Percentiles rank a stretch among this genome's conserved stretches.
These are phyloP conservation scores for Melampsora allii-populina DNA, from an alignment of 1,284 basidiomycete genomes.

Conservation along the genomic window DNA sequence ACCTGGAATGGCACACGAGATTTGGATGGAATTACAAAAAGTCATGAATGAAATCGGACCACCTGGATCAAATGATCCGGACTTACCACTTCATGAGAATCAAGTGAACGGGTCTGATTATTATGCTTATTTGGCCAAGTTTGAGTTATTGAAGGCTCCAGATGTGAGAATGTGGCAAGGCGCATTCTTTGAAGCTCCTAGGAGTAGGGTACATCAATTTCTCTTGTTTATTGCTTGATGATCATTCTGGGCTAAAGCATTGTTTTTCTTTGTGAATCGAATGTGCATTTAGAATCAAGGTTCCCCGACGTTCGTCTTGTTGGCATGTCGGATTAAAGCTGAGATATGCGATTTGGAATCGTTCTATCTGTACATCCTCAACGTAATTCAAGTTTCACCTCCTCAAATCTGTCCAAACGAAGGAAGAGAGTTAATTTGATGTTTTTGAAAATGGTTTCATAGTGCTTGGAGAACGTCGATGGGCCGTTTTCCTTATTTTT, in stretches of 20 bases:
- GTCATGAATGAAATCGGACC: constrained; percentile 72
- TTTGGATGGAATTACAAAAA: constrained; percentile 71
- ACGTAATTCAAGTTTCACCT: constrained; percentile 7
- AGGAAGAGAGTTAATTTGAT: neutral
- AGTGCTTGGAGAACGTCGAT: constrained; percentile 56
- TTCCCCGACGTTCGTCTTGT: constrained; percentile 29
- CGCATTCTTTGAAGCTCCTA: constrained; percentile 39
- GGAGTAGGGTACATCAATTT: constrained; percentile 23
- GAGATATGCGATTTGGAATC: constrained; percentile 43
- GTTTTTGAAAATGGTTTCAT: constrained; percentile 12
- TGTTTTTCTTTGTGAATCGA: neutral
- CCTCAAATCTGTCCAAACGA: too few relatives aligned
- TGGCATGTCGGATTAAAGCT: constrained; percentile 26
- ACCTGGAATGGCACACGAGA: constrained; percentile 64
- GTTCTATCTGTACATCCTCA: constrained; percentile 35
- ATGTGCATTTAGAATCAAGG: constrained; percentile 14
- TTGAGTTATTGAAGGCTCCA: constrained; percentile 24
- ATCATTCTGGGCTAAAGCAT: neutral
- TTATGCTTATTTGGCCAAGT: constrained; percentile 27
- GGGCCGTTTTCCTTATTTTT: constrained; percentile 45
- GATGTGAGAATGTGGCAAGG: constrained; percentile 28
- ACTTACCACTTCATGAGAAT: constrained; percentile 14
- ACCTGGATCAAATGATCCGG: constrained; percentile 61
- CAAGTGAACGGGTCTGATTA: constrained; percentile 19
- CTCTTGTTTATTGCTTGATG: constrained; percentile 8